Percentiles rank a stretch among this genome's conserved stretches.
Conservation (phyloP, 1,284 basidiomycete genomes). For the Boletus albobrunnescens region DNA sequence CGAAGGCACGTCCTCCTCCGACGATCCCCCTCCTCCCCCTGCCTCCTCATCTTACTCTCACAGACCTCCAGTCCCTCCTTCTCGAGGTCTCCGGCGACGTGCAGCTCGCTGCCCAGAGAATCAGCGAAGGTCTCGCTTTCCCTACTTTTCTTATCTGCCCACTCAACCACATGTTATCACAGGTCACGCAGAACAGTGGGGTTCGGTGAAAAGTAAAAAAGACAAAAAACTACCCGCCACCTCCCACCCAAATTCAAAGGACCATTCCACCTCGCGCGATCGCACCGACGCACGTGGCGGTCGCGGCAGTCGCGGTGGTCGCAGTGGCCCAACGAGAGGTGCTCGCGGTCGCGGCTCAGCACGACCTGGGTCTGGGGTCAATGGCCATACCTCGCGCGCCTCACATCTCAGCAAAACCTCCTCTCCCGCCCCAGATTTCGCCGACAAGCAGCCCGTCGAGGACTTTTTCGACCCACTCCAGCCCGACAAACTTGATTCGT, state of each 20-base stretch:
- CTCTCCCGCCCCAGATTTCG: conserved; percentile 20
- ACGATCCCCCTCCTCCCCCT: too few relatives aligned
- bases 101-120: conserved; percentile 69
- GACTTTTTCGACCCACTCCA: conserved; percentile 15
- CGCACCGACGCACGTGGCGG: conserved; percentile 61
- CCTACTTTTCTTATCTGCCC: conserved; percentile 3
- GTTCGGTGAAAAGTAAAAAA: conserved; percentile 83
- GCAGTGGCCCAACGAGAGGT: conserved; percentile 57
- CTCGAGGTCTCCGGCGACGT: conserved; percentile 72
- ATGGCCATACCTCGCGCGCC: conserved; percentile 31
- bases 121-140: conserved; percentile 66
- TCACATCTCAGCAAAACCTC: conserved; percentile 24
- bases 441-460: conserved; percentile 19
- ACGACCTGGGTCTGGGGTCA: conserved; percentile 38
- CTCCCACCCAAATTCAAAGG: conserved; percentile 42
- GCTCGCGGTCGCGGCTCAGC: conserved; percentile 54
- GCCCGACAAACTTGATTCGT: conserved; percentile 20
- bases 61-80: conserved; percentile 76
- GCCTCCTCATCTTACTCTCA: not conserved
- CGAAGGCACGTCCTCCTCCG: conserved; percentile 53
- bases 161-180: conserved; percentile 12
- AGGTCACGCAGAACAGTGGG: conserved; percentile 85
- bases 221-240: conserved; percentile 58
- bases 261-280: conserved; percentile 40
- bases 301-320: conserved; percentile 61